Conservation (phyloP, 2,329 filamentous ascomycete genomes). For the Claviceps pusilla region DNA sequence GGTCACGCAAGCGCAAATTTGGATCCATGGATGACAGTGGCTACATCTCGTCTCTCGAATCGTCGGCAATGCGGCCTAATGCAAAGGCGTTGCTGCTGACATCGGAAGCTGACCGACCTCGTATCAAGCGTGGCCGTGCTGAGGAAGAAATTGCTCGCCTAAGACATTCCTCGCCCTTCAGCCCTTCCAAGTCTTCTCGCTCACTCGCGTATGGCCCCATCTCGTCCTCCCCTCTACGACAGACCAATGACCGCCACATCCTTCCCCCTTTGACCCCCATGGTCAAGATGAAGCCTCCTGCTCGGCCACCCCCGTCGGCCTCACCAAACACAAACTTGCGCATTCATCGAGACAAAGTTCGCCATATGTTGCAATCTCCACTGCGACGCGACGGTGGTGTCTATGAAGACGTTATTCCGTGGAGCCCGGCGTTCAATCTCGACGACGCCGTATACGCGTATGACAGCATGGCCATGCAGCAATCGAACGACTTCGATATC, state of each 20-base stretch:
- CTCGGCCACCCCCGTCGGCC: conserved; percentile 49
- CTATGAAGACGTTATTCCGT: conserved; percentile 36
- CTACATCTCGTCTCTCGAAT: conserved; percentile 92
- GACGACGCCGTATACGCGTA: conserved; percentile 40
- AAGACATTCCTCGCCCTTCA: conserved; percentile 83
- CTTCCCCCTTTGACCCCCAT: conserved; percentile 69
- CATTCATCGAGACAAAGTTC: conserved; percentile 72
- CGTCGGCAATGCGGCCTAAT: conserved; percentile 65
- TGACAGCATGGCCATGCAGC: conserved; percentile 33
- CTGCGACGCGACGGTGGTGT: conserved; percentile 29
- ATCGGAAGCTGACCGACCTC: conserved; percentile 66
- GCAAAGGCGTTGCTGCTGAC: conserved; percentile 50
- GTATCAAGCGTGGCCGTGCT: conserved; percentile 75
- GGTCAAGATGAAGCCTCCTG: conserved; percentile 58
- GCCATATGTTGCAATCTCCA: conserved; percentile 67
- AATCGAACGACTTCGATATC: conserved; percentile 46
- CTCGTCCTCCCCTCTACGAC: conserved; percentile 56
- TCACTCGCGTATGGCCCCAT: conserved; percentile 36
- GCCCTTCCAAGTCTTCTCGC: conserved; percentile 54
- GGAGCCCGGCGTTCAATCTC: conserved; percentile 53
- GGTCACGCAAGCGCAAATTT: conserved; percentile 61
- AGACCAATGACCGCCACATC: conserved; percentile 41
- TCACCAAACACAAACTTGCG: conserved; percentile 88
- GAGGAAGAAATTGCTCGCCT: conserved; percentile 93
- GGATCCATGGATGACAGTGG: conserved; percentile 79